Evolutionary conservation across 192 early-diverging fungal genomes (phyloP), one percentile per base, ranked within the genome.

Genomic region (Spinellus fusiger): DNA sequence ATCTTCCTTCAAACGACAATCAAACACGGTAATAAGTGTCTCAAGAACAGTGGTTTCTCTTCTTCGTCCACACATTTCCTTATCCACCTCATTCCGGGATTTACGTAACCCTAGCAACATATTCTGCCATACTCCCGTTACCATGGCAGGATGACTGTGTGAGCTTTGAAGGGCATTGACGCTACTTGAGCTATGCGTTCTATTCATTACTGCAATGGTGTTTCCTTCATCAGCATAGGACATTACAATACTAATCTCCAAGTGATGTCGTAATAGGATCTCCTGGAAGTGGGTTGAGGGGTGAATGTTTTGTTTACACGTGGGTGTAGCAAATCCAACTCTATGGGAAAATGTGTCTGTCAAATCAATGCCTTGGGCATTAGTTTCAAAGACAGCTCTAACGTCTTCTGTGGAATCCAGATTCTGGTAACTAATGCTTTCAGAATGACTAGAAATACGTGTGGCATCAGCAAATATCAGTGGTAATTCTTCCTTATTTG

Each of bases 1-100:
- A 32, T 67, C 65, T 34, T 67, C 65, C 27, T 67, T 67, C 18
- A 67, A 35, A 20, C 65, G 57, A 31, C 65, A 67, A 67, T 67
- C 65, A 54, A 67, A 67, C 12, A 67, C 50, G 1, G 37, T 53
- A 20, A 67, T 44, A 1, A 58, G 58, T 9, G 62, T 64, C 25
- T 53, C 38, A 13, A 60, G 28, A 3, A 40, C 23, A n/a, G 56
- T 56, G 7, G 32, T 59, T 55, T 59, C 56, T n/a, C 15, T 10
- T 60, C 16, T 23, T n/a, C 56, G 37, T 34, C 40, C 31, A 27
- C 35, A 28, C 23, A 22, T 25, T 16, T n/a, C 54, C 22, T 34
- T 47, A 35, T 55, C 53, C 16, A 20, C 29, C n/a, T 57, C 61
- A 32, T 27, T 25, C 4, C 37, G 29, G 4, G 54, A 28, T 53